Base-by-base conservation (phyloP, 2,329 filamentous ascomycete species). In the Arthrobotrys musiformis region DNA sequence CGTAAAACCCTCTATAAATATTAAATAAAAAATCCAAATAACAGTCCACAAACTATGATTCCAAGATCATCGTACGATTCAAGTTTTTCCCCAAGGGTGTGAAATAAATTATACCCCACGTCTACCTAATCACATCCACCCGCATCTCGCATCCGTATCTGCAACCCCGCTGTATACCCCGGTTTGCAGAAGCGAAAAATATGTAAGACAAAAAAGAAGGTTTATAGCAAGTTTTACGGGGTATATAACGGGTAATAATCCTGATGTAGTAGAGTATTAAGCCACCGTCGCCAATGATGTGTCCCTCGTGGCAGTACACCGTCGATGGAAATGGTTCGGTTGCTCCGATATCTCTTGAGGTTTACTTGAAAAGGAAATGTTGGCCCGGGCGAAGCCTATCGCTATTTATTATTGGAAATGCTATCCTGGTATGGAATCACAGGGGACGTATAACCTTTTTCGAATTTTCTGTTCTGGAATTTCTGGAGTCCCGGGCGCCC, bases 41-140 rank as follows among this genome's bases (percentile, higher is more conserved):
- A 37, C 22, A 46, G 13, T 28, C n/a, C 37, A 35, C 8, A 56
- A 26, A 56, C 13, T 8, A 22, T 56, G 28, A 56, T 9, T 35
- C 4, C 8, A 19, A 19, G 2, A 35, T 37, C 50, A 56, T 37
- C 50, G 37, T 56, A 22, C 50, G 17, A 56, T 56, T 56, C 50
- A 56, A 35, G 50, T 30, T 56, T 56, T 35, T 42, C 7, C 4
- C 3, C 28, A 33, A 35, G n/a, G n/a, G n/a, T n/a, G n/a, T n/a
- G 30, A 56, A 56, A 35, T 48, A n/a, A n/a, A n/a, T n/a, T n/a
- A n/a, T 67, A 46, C 37, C 64, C 64, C 64, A 62, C 54, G 68
- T 72, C 68, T 72, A 72, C 58, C 68, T 72, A 72, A 44, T 58
- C 44, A 52, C 42, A 62, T 52, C 13, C 17, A 69, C 30, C 9